phyloP scores from a whole-genome alignment of 1,284 basidiomycete genomes.

The Caloboletus firmus region DNA sequence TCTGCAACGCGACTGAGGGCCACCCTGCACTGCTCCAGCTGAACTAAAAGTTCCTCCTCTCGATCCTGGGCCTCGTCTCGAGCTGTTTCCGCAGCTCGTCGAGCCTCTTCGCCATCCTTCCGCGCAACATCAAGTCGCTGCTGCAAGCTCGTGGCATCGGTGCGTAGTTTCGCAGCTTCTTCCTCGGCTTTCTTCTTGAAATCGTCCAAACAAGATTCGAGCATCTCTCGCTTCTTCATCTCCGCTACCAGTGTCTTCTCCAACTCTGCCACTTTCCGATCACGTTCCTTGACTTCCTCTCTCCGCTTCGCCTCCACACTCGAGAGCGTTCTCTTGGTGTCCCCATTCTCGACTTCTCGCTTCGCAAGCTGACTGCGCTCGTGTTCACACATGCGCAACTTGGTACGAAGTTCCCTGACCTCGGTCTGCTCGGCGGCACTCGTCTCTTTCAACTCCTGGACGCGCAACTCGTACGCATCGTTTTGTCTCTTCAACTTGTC shows the following conservation, averaged over 20 bases:
- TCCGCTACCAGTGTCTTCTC: slow-evolving; percentile 53
- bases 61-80: slow-evolving; percentile 21
- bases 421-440: slow-evolving; percentile 54
- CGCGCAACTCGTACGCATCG: slow-evolving; percentile 50
- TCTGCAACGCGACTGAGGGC: slow-evolving; percentile 50
- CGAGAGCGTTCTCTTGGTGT: slow-evolving; percentile 54
- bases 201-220: slow-evolving; percentile 47
- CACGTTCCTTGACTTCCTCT: slow-evolving; percentile 55
- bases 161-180: slow-evolving; percentile 40
- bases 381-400: slow-evolving; percentile 59
- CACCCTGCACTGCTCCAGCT: slow-evolving; percentile 48
- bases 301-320: slow-evolving; percentile 48
- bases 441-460: slow-evolving; percentile 59
- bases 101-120: slow-evolving; percentile 34
- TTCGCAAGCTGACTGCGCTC: slow-evolving; percentile 51
- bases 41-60: slow-evolving; percentile 47
- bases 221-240: slow-evolving; percentile 48
- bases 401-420: slow-evolving; percentile 59
- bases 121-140: slow-evolving; percentile 32
- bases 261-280: slow-evolving; percentile 54
- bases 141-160: slow-evolving; percentile 38
- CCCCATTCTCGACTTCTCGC: slow-evolving; percentile 52
- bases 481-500: slow-evolving; percentile 66
- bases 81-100: slow-evolving; percentile 30
- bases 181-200: slow-evolving; percentile 44